Evolutionary conservation across 192 early-diverging fungal species (phyloP).

Genomic region (Coemansia sp.): DNA sequence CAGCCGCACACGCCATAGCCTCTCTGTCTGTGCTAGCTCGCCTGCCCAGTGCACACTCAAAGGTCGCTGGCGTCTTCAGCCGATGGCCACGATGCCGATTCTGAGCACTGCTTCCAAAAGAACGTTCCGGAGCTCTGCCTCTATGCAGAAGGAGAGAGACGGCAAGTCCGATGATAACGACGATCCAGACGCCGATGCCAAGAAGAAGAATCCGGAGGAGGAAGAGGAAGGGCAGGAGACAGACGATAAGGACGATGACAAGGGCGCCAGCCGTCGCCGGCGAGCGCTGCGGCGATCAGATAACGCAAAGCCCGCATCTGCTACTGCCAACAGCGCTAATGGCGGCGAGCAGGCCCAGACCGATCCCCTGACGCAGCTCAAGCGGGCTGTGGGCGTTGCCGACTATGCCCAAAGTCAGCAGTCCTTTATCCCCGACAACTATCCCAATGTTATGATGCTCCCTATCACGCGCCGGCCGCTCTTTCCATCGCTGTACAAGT

Average conservation of each 20-base stretch:
- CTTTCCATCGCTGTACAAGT: slow-evolving; percentile 99
- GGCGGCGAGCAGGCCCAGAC: slow-evolving; percentile 5
- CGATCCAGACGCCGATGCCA: slow-evolving; percentile 9
- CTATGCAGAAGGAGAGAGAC: slow-evolving; percentile 24
- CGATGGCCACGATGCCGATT: neutral
- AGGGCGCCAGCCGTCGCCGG: slow-evolving; percentile 24
- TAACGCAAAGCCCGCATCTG: slow-evolving; percentile 14
- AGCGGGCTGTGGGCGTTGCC: slow-evolving; percentile 61
- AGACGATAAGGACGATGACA: slow-evolving; percentile 5
- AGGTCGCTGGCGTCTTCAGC: neutral
- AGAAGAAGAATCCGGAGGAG: neutral
- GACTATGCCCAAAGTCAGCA: slow-evolving; percentile 70
- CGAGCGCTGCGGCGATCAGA: slow-evolving; percentile 43
- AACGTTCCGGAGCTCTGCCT: slow-evolving; percentile 30
- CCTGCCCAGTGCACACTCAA: neutral
- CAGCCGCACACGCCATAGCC: neutral
- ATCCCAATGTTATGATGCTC: slow-evolving; percentile 92
- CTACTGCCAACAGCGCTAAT: neutral
- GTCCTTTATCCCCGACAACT: slow-evolving; percentile 86
- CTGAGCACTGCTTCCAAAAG: neutral
- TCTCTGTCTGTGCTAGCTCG: neutral
- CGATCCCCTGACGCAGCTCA: slow-evolving; percentile 48
- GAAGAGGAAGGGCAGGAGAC: slow-evolving; percentile 10
- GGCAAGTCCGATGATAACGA: slow-evolving; percentile 24
- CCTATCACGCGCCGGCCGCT: slow-evolving; percentile 92